phyloP scores from a whole-genome alignment of 2,329 filamentous ascomycete species.

The Aspergillus vadensis region DNA sequence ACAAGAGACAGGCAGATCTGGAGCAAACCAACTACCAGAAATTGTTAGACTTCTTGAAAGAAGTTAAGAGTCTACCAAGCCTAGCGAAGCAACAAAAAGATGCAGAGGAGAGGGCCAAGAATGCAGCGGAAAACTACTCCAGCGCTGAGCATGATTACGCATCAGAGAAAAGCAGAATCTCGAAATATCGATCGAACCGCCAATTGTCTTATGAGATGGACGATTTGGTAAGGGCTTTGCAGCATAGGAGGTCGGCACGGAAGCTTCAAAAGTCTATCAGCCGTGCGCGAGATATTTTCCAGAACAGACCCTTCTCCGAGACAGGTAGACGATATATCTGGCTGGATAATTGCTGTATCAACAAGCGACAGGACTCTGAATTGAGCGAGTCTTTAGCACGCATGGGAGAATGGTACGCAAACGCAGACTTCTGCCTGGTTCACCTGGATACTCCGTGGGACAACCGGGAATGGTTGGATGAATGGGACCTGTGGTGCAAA shows the following conservation, averaged over 20 bases:
- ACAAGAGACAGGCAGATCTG: not conserved
- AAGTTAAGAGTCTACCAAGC: not conserved
- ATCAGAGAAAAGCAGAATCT: not conserved
- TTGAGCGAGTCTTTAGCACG: conserved; percentile 24
- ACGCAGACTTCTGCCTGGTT: conserved; percentile 24
- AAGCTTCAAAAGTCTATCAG: conserved; percentile 11
- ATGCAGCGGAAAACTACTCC: not conserved
- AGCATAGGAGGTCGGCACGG: conserved; percentile 11
- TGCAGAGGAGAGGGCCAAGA: not conserved
- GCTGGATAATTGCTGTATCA: conserved; percentile 30
- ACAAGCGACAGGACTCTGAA: conserved; percentile 24
- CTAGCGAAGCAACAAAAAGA: not conserved
- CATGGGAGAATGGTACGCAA: conserved; percentile 27
- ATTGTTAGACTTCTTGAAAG: not conserved
- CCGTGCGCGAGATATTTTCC: conserved; percentile 14
- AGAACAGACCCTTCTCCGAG: conserved; percentile 7
- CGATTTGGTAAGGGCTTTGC: conserved; percentile 6
- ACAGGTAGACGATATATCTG: conserved; percentile 23
- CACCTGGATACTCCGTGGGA: conserved; percentile 18
- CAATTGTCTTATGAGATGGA: conserved; percentile 11
- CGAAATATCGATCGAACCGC: conserved; percentile 3
- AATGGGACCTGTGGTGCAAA: conserved; percentile 8
- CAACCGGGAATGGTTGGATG: conserved; percentile 10
- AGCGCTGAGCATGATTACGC: not conserved
- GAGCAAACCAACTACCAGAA: not conserved